Evolutionary conservation across 2,329 filamentous ascomycete genomes (phyloP).

Genomic region (Pyrenochaeta sp.): DNA sequence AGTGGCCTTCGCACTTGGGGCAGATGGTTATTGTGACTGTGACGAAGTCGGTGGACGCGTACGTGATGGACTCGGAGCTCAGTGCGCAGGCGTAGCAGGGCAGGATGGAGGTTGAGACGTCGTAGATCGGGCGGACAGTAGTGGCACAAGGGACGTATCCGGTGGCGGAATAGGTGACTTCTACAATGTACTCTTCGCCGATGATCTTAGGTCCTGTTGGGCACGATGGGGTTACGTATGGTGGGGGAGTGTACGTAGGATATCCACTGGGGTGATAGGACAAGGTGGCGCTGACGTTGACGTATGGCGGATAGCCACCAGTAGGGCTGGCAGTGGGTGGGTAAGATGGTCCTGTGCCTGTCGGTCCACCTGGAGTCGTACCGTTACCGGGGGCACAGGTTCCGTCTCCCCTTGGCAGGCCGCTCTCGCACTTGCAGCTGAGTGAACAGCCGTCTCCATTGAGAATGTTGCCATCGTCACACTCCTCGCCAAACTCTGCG

Average conservation of each 20-base stretch:
- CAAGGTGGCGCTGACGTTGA: conserved; percentile 13
- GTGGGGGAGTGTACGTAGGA: conserved; percentile 10
- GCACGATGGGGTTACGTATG: conserved; percentile 19
- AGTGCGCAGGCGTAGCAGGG: conserved; percentile 25
- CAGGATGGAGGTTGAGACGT: conserved; percentile 16
- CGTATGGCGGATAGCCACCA: conserved; percentile 3
- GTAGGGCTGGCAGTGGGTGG: conserved; percentile 11
- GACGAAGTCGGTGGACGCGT: conserved; percentile 16
- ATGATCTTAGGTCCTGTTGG: conserved; percentile 20
- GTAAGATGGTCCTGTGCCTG: conserved; percentile 3
- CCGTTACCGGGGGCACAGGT: conserved; percentile 13
- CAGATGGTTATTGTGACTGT: conserved; percentile 17
- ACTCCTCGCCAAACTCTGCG: conserved; percentile 21
- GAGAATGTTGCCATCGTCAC: conserved; percentile 21
- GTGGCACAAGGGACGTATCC: conserved; percentile 17
- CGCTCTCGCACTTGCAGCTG: conserved; percentile 25
- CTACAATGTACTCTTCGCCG: conserved; percentile 21
- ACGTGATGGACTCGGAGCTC: conserved; percentile 15
- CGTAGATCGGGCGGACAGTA: conserved; percentile 21
- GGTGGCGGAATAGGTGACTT: conserved; percentile 15
- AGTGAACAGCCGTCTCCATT: conserved; percentile 25
- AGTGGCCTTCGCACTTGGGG: conserved; percentile 4
- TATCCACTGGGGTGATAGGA: conserved; percentile 10
- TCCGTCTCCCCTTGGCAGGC: conserved; percentile 20
- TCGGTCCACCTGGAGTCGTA: conserved; percentile 3